Conservation (phyloP, 306 rosid species). For the Vigna mungo region DNA sequence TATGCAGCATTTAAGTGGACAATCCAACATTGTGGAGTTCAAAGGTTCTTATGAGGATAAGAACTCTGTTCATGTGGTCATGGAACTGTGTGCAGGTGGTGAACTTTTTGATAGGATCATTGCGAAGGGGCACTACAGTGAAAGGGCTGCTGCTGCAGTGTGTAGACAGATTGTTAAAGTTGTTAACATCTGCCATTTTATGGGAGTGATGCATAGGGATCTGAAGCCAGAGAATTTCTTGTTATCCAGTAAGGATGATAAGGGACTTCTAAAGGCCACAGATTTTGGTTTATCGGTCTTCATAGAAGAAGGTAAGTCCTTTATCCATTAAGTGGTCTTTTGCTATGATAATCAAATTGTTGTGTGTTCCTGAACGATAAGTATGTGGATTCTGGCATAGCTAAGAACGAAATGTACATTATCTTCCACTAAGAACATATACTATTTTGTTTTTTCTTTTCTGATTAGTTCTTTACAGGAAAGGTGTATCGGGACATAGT, state of each 20-base stretch:
- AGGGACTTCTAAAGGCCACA: slow-evolving; percentile 77
- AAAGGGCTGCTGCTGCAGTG: slow-evolving; percentile 84
- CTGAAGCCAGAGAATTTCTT: slow-evolving; percentile 95
- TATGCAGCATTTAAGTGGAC: slow-evolving; percentile 97
- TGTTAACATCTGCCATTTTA: slow-evolving; percentile 82
- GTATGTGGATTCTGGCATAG: slow-evolving; percentile 27
- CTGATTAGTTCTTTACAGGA: slow-evolving; percentile 55
- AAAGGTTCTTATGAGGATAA: slow-evolving; percentile 86
- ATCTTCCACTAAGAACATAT: slow-evolving; percentile 16
- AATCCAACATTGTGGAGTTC: slow-evolving; percentile 89
- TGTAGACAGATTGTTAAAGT: slow-evolving; percentile 85
- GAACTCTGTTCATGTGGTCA: slow-evolving; percentile 76
- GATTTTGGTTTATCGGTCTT: slow-evolving; percentile 93
- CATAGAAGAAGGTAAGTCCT: slow-evolving; percentile 77
- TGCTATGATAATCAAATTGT: not conserved
- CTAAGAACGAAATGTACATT: not conserved
- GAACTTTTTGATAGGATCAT: slow-evolving; percentile 89
- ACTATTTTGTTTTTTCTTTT: not conserved
- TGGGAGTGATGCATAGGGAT: slow-evolving; percentile 98
- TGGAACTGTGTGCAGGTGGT: slow-evolving; percentile 96
- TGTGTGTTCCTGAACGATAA: slow-evolving; percentile 2
- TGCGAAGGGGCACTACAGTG: slow-evolving; percentile 83
- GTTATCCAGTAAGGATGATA: slow-evolving; percentile 75
- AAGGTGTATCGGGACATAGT: slow-evolving; percentile 78
- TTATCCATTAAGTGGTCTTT: slow-evolving; percentile 20